Base-by-base conservation (phyloP, 768 basidiomycete genomes). In the Russula foetens region DNA sequence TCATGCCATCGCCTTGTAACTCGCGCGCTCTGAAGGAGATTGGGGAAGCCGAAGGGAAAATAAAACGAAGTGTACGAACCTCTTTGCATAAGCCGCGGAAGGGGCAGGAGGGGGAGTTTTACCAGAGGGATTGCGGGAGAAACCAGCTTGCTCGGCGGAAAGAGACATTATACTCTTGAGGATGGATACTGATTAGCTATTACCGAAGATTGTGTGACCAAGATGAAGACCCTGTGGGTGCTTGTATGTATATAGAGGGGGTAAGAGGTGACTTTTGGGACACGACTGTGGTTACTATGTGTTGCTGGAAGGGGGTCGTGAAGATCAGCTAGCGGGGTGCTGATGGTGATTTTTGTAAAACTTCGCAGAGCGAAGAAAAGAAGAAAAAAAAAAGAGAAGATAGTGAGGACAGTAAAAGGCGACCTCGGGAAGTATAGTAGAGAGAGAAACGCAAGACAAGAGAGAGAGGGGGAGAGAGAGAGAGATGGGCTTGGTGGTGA, bases 41-140 rank as follows among this genome's bases (percentile, higher is more conserved):
- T 59, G 41, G 53, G 39, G 38, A 71, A 65, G 63, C 51, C 59
- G 58, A 64, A 49, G 54, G 53, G 54, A 53, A 29, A 52, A 65
- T 33, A 53, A 65, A 48, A 41, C 63, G 66, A 29, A 23, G 46
- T 35, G 56, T 53, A 38, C 79, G 31, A 47, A 91, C 90, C 91
- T 84, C 81, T 92, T 92, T 33, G 90, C 90, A 73, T 80, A 92
- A 24, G 90, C 91, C 64, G 91, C 90, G 58, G 91, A 93, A 58
- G 91, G 91, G 17, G 90, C 91, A 56, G 91, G 90, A 62, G 90
- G 90, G 62, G 91, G 90, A 2, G 90, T 93, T 76, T 92, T 93
- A 63, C 91, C 91, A 70, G 89, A 86, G 65, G 88, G 79, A 72
- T 81, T 84, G 79, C 88, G 85, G 82, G 87, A 90, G 76, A 88